Base-by-base conservation (phyloP, 352 stramenopile species). In the Phytopythium sindhum region DNA sequence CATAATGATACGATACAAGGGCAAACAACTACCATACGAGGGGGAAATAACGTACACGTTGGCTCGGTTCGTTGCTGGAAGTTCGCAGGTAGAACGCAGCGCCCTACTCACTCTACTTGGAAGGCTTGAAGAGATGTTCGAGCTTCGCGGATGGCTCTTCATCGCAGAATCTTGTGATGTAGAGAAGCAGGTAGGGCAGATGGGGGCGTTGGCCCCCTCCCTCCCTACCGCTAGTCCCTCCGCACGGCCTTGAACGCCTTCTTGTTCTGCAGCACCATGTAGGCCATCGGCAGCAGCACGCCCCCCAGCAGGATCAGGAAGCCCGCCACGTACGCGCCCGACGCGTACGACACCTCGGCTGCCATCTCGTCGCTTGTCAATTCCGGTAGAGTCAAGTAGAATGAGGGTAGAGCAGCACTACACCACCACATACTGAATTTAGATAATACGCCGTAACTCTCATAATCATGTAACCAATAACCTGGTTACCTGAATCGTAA, bases 191-290 rank as follows among this genome's bases (percentile, higher is more conserved):
- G 41, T 47, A 47, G 41, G 41, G n/a, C n/a, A n/a, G n/a, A n/a
- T n/a, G n/a, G n/a, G n/a, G n/a, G 41, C 41, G 17, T 14, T 42
- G 35, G 23, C 48, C 31, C 2, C 12, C 10, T 0, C 14, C 10
- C 14, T 50, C 1, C 9, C 2, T n/a, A 7, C n/a, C 52, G 21
- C 76, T 61, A 91, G 68, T 91, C 82, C 64, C 82, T 62, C 64
- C 84, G 86, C 63, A 93, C 61, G n/a, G 81, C 78, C 71, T 89
- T 90, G 74, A 95, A 95, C 1, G 84, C 84, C 71, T 95, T 95
- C 70, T 87, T 89, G 72, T 95, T 95, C 68, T 95, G 86, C 35
- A 93, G 57, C 42, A 90, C 84, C 84, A 95, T 95, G 73, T 95
- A 95, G 6, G 87, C 65, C 74, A 95, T 89, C 6, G 84, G 84